Evolutionary conservation across 306 rosid species (phyloP), one percentile per base, ranked within the genome.

Genomic region (Corylus avellana): DNA sequence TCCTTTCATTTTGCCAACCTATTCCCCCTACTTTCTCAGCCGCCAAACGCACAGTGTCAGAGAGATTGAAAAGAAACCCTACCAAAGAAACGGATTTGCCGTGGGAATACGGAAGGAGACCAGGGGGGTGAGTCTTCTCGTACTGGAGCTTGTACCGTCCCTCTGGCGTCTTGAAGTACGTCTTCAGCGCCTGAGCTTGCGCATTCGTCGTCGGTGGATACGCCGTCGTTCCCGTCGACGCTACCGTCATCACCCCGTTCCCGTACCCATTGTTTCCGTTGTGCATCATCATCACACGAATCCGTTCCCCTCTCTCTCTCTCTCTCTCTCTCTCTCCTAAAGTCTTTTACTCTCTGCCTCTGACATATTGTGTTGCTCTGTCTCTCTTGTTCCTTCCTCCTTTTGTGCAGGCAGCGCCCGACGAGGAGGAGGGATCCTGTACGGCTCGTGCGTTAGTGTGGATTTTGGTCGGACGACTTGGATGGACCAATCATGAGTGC

Each of bases 121-220:
- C 93, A 1, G 97, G 84, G 75, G 99, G 93, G 49, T 96, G 98
- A 83, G 96, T 87, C 83, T 96, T 96, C 88, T 96, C 99, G 84
- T 85, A 96, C 70, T 90, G 97, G 81, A 96, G 98, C 88, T 96
- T 96, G 81, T 93, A 96, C 57, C 97, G 79, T 9, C 99, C 99
- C 79, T 96, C 98, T 1, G 96, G 98, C 67, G 99, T 96, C 83
- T 96, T 96, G 88, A 96, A 93, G 82, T 96, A 93, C 81, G 97
- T 91, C 77, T 96, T 96, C 42, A 96, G 87, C 2, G 94, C 98
- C 16, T 91, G 92, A 7, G 94, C 79, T 82, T 90, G 99, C 1
- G 92, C 75, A 42, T 42, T 42, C n/a, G 92, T 39, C 13, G 78
- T 77, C 70, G 92, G 74, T 25, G 89, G 75, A 66, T 88, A 79